A percentile compares a stretch with the other conserved stretches of the same genome.
phyloP scores from a whole-genome alignment of 805 yeast species.

The Candida schatavii region DNA sequence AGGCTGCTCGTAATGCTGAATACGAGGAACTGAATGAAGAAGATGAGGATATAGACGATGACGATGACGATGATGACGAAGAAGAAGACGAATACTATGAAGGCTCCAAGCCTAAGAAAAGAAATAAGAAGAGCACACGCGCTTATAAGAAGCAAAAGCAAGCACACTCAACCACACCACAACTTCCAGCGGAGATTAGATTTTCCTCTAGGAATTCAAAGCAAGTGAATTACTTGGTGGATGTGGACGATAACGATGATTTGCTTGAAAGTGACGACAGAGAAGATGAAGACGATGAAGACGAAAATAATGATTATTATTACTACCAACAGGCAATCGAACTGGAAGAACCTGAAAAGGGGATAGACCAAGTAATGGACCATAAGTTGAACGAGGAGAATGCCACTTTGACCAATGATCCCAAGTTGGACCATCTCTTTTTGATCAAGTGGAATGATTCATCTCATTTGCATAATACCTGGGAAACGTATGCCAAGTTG shows the following conservation, averaged over 20 bases:
- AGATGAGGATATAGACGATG: slow-evolving; percentile 15
- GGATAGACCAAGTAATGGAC: slow-evolving; percentile 40
- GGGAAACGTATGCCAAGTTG: slow-evolving; percentile 69
- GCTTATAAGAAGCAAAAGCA: slow-evolving; percentile 14
- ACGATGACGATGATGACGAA: slow-evolving; percentile 8
- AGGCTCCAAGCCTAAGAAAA: slow-evolving; percentile 30
- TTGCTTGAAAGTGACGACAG: slow-evolving; percentile 45
- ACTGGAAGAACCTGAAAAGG: slow-evolving; percentile 31
- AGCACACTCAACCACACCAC: slow-evolving; percentile 8
- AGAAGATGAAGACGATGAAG: slow-evolving; percentile 27
- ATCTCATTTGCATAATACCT: slow-evolving; percentile 92
- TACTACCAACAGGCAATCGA: slow-evolving; percentile 30
- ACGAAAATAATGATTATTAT: slow-evolving; percentile 27
- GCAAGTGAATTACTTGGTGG: slow-evolving; percentile 75
- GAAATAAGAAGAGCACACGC: slow-evolving; percentile 24
- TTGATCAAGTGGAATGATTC: slow-evolving; percentile 81
- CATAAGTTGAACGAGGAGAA: slow-evolving; percentile 34
- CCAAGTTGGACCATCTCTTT: slow-evolving; percentile 58
- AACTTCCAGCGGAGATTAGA: slow-evolving; percentile 51
- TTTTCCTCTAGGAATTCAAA: slow-evolving; percentile 71
- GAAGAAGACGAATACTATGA: slow-evolving; percentile 14
- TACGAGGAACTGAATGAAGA: slow-evolving; percentile 6
- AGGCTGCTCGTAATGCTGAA: slow-evolving; percentile 6
- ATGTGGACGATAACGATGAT: slow-evolving; percentile 60
- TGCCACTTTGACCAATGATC: slow-evolving; percentile 44